Percentiles rank a stretch among this genome's conserved stretches.
phyloP scores from a whole-genome alignment of 2,329 filamentous ascomycete species.

The Knoxdaviesia capensis region DNA sequence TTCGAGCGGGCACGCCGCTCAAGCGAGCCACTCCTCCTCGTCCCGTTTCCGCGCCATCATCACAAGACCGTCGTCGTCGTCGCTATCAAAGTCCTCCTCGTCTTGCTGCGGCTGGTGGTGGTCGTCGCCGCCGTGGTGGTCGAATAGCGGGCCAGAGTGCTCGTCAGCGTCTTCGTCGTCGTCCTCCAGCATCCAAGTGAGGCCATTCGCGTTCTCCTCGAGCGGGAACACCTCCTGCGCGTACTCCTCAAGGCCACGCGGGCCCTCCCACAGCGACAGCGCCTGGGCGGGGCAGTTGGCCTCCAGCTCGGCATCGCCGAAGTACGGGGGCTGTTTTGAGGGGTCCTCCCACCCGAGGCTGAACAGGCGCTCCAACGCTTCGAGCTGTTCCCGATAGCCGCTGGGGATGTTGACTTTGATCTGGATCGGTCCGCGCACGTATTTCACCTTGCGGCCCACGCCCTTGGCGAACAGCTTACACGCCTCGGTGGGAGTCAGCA shows the following conservation, averaged over 20 bases:
- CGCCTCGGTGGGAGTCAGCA: slow-evolving; percentile 64
- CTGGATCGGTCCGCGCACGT: slow-evolving; percentile 60
- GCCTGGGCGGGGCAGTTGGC: slow-evolving; percentile 52
- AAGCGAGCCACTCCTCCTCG: slow-evolving; percentile 40
- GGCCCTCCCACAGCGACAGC: slow-evolving; percentile 75
- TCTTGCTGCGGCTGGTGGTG: slow-evolving; percentile 19
- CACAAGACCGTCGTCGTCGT: slow-evolving; percentile 36
- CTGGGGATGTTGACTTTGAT: slow-evolving; percentile 69
- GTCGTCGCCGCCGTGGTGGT: slow-evolving; percentile 21
- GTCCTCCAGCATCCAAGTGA: slow-evolving; percentile 70
- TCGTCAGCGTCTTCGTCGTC: slow-evolving; percentile 15
- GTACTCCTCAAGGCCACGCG: slow-evolving; percentile 81
- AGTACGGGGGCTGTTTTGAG: slow-evolving; percentile 40
- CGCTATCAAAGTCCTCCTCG: slow-evolving; percentile 18
- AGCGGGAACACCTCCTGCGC: slow-evolving; percentile 83
- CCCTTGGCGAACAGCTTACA: slow-evolving; percentile 65
- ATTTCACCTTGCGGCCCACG: slow-evolving; percentile 57
- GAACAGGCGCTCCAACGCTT: slow-evolving; percentile 44
- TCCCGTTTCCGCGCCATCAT: slow-evolving; percentile 36
- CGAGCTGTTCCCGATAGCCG: slow-evolving; percentile 76
- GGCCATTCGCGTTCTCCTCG: slow-evolving; percentile 83
- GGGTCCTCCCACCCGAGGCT: slow-evolving; percentile 27
- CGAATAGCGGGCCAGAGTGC: slow-evolving; percentile 6
- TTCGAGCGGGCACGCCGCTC: not conserved
- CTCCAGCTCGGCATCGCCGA: slow-evolving; percentile 36